Evolutionary conservation across 768 basidiomycete genomes (phyloP).

Genomic region (Tricholoma matsutake): DNA sequence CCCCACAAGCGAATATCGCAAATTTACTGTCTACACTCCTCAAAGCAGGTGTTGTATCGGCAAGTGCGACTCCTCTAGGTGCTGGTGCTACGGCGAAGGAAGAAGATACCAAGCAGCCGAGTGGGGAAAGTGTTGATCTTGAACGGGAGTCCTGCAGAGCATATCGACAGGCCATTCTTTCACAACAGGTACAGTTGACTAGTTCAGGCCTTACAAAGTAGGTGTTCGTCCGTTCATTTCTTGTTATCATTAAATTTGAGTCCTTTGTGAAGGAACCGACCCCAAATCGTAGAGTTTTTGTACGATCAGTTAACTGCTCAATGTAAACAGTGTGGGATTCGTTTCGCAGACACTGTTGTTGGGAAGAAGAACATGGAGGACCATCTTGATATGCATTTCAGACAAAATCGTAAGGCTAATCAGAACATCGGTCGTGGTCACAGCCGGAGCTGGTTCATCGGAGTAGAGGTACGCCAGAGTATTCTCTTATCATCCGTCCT

Average conservation of each 20-base stretch:
- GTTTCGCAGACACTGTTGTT: constrained; percentile 68
- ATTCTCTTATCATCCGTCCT: not conserved
- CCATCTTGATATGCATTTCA: constrained; percentile 96
- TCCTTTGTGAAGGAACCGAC: constrained; percentile 44
- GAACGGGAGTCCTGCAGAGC: constrained; percentile 47
- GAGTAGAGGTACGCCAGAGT: constrained; percentile 62
- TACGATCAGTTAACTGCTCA: constrained; percentile 74
- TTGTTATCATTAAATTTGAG: constrained; percentile 3
- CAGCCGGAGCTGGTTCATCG: constrained; percentile 86
- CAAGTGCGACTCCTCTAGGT: constrained; percentile 48
- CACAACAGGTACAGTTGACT: constrained; percentile 57
- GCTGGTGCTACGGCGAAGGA: constrained; percentile 42
- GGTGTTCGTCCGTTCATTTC: constrained; percentile 16
- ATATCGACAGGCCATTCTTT: constrained; percentile 60
- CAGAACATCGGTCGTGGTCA: constrained; percentile 81
- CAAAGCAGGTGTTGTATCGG: constrained; percentile 75
- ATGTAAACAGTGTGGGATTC: constrained; percentile 92
- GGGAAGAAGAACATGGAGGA: constrained; percentile 80
- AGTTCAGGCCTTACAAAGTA: constrained; percentile 74
- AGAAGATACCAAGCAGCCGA: constrained; percentile 26
- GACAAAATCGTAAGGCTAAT: constrained; percentile 82
- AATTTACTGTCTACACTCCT: constrained; percentile 65
- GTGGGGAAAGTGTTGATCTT: constrained; percentile 32
- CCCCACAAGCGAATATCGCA: constrained; percentile 43
- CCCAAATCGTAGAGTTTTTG: constrained; percentile 61